Evolutionary conservation across 2,329 filamentous ascomycete genomes (phyloP), one percentile per base, ranked within the genome.

Genomic region (Talaromyces sp.): DNA sequence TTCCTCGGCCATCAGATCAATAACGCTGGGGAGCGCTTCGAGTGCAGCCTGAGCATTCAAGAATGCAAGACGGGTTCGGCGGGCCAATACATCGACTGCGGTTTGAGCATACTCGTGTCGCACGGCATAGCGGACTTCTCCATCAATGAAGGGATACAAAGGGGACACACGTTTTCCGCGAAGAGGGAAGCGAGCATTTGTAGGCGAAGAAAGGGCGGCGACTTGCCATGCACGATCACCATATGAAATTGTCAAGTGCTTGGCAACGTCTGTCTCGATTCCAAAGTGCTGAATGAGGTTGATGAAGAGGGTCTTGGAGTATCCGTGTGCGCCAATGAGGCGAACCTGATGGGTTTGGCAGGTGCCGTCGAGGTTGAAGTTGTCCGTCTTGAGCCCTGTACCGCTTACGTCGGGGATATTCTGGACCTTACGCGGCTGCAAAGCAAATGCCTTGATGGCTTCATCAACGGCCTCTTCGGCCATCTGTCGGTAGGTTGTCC

Each of bases 401-500:
- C 90, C 90, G 71, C 85, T 89, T 70, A 93, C 85, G 64, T 87
- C 85, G 4, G 88, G 88, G 13, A 87, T 85, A 69, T 87, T 81
- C n/a, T 78, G 70, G 39, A 89, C 78, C 16, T 87, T 81, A 57
- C 81, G 81, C 3, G 89, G 80, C 62, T 83, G 76, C 41, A 95
- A 84, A 9, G 82, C 79, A 77, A 92, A 94, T 66, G 86, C 82
- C 61, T 85, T 82, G 75, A 95, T 85, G 10, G 92, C 90, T 72
- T 90, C 89, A 72, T 96, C 91, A 50, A 96, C 91, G 52, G 90
- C 90, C 75, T 96, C 91, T 78, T 96, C 91, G 24, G 92, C 91
- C 92, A 96, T 96, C 78, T 96, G 91, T 64, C 92, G 89, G 80
- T 96, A 96, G 1, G 92, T 96, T 2, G 92, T 96, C 92, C 92